phyloP scores from a whole-genome alignment of 257 asterid genomes.

The Mentha longifolia region DNA sequence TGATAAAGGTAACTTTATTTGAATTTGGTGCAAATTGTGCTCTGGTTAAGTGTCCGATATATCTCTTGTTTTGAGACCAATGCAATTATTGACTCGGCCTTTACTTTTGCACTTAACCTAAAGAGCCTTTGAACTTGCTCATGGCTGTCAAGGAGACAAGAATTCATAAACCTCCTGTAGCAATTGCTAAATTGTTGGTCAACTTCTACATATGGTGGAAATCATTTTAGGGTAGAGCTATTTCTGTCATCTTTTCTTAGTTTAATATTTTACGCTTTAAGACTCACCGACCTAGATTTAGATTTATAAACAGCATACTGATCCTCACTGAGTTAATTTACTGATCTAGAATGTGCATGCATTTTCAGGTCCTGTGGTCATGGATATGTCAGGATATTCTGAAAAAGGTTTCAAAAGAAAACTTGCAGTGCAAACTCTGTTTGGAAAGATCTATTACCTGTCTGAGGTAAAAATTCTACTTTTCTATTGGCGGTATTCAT shows the following conservation, averaged over 20 bases:
- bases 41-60: neutral
- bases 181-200: neutral
- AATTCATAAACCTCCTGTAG: neutral
- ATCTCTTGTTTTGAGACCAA: constrained; percentile 4
- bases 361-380: constrained; percentile 91
- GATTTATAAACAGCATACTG: neutral
- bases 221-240: neutral
- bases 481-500: constrained; percentile 16
- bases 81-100: neutral
- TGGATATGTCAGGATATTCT: constrained; percentile 83
- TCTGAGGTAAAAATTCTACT: constrained; percentile 60
- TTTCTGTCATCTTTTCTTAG: neutral
- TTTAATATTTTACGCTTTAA: neutral
- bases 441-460: constrained; percentile 84
- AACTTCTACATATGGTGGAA: neutral
- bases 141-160: constrained; percentile 20
- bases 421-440: constrained; percentile 87
- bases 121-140: constrained; percentile 23
- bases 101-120: constrained; percentile 2
- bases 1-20: constrained; percentile 70
- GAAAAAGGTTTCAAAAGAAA: constrained; percentile 89
- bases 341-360: constrained; percentile 31
- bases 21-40: constrained; percentile 28
- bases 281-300: neutral
- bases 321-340: constrained; percentile 23